These are phyloP conservation scores for Scheffersomyces insectosa DNA, from an alignment of 1,139 yeast species.

Conservation along the genomic window DNA sequence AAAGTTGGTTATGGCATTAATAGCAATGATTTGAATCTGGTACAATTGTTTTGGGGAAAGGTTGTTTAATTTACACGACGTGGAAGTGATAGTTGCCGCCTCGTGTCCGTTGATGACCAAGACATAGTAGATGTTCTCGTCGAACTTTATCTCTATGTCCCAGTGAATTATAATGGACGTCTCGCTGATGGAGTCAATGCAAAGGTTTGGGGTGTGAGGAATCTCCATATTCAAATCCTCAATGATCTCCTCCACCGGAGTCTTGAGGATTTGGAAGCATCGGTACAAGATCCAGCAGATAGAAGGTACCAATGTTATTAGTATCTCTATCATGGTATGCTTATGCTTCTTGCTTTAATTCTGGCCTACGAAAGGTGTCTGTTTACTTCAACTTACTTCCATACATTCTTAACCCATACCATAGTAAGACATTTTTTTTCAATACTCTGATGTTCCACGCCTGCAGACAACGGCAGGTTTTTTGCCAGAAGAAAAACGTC, in stretches of 20 bases:
- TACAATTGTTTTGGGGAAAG: slow-evolving; percentile 30
- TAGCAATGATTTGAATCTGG: slow-evolving; percentile 41
- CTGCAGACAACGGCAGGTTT: too few relatives aligned
- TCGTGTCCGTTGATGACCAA: slow-evolving; percentile 39
- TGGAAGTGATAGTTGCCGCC: slow-evolving; percentile 39
- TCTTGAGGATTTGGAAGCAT: slow-evolving; percentile 33
- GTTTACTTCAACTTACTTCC: too few relatives aligned
- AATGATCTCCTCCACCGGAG: slow-evolving; percentile 40
- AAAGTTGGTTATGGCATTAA: slow-evolving; percentile 39
- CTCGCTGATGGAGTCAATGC: slow-evolving; percentile 37
- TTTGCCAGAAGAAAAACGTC: too few relatives aligned
- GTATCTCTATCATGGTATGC: slow-evolving; percentile 35
- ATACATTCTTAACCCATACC: too few relatives aligned
- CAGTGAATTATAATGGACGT: slow-evolving; percentile 41
- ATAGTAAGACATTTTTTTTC: too few relatives aligned
- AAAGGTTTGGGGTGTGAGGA: slow-evolving; percentile 42
- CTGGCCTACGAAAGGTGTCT: too few relatives aligned
- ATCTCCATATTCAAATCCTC: slow-evolving; percentile 41
- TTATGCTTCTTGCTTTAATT: not conserved
- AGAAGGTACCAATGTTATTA: slow-evolving; percentile 45
- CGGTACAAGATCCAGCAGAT: slow-evolving; percentile 44
- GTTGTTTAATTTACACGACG: slow-evolving; percentile 39
- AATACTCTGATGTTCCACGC: too few relatives aligned
- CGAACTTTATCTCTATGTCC: slow-evolving; percentile 37
- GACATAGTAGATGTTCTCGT: slow-evolving; percentile 38